Percentiles rank a stretch among this genome's conserved stretches.
Evolutionary conservation across 495 filamentous ascomycete genomes (phyloP).

Genomic region (Ramalina peruviana): DNA sequence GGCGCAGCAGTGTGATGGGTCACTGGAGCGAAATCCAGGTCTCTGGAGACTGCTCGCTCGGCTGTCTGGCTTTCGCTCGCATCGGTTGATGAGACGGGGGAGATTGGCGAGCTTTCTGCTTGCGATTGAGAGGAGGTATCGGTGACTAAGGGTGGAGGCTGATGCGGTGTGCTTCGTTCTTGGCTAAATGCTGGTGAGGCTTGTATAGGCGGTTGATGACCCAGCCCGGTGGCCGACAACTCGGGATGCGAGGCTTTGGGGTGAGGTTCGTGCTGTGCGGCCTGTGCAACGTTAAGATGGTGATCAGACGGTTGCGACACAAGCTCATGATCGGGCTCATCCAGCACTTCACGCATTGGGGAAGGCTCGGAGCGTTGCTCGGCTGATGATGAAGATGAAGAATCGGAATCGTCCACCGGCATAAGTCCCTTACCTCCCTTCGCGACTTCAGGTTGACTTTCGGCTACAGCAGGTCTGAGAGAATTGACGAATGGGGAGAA

Average conservation of each 20-base stretch:
- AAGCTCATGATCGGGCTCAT: not conserved
- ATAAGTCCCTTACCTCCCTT: slow-evolving; percentile 32
- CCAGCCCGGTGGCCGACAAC: too few species aligned
- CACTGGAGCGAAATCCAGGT: too few species aligned
- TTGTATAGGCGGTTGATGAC: slow-evolving; percentile 53
- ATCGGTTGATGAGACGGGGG: slow-evolving; percentile 53
- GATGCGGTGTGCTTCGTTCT: slow-evolving; percentile 17
- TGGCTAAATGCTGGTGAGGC: slow-evolving; percentile 37
- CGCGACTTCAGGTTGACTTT: slow-evolving; percentile 34
- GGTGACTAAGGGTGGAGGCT: slow-evolving; percentile 41
- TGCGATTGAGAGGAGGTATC: slow-evolving; percentile 54
- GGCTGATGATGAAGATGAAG: slow-evolving; percentile 23
- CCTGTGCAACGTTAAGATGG: slow-evolving; percentile 3
- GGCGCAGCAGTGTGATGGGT: too few species aligned
- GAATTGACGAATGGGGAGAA: slow-evolving; percentile 16
- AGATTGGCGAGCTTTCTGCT: slow-evolving; percentile 42
- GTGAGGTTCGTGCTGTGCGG: slow-evolving; percentile 7
- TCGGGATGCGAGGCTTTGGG: slow-evolving; percentile 1
- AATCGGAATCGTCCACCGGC: slow-evolving; percentile 34
- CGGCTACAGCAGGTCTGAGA: slow-evolving; percentile 20
- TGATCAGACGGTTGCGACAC: slow-evolving; percentile 1
- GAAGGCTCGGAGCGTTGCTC: slow-evolving; percentile 18
- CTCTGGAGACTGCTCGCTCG: too few species aligned
- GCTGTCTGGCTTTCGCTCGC: slow-evolving; percentile 31
- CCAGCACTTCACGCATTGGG: slow-evolving; percentile 1